Evolutionary conservation across 2,329 filamentous ascomycete species (phyloP), one percentile per base, ranked within the genome.

Genomic region (Blumeria hordei): DNA sequence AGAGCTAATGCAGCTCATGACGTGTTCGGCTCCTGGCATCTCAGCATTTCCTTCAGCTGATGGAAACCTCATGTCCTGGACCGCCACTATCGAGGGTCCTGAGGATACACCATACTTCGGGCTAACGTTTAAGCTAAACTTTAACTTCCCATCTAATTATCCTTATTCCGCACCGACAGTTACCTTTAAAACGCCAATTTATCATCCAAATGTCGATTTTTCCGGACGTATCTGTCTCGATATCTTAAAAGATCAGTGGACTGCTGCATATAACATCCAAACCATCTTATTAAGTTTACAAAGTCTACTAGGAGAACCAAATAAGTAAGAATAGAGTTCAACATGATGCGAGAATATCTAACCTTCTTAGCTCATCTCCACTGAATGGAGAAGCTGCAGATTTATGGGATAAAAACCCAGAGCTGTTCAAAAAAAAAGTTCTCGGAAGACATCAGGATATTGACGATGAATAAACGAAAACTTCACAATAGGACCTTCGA

Each of bases 221-320:
- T 88, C 85, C 3, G 92, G 92, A 43, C 79, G 92, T 56, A 98
- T 98, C 69, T 98, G 92, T 68, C 75, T 98, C 58, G 93, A 98
- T 66, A 98, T 98, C 62, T 75, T 98, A 60, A 96, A 95, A 75
- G 92, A 96, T 69, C 95, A 95, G 72, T 98, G 92, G 92, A 94
- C 88, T 57, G 88, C 92, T 16, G 88, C 93, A 45, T 93, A 95
- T 75, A 96, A 96, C 66, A 88, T 94, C 58, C 86, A 93, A 69
- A 94, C 84, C 50, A 86, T 98, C 50, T 73, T 98, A 55, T 69
- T 98, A 64, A 96, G 90, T 63, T 70, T 98, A 69, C 92, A 98
- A 71, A 95, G 88, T 69, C 72, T 98, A 65, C 76, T 98, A 35
- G 92, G 90, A 32, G 92, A 98, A 70, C 92, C 92, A 37, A 98